These are phyloP conservation scores for Tritrichomonas musculus DNA, from an alignment of 208 protist species.

Conservation along the genomic window DNA sequence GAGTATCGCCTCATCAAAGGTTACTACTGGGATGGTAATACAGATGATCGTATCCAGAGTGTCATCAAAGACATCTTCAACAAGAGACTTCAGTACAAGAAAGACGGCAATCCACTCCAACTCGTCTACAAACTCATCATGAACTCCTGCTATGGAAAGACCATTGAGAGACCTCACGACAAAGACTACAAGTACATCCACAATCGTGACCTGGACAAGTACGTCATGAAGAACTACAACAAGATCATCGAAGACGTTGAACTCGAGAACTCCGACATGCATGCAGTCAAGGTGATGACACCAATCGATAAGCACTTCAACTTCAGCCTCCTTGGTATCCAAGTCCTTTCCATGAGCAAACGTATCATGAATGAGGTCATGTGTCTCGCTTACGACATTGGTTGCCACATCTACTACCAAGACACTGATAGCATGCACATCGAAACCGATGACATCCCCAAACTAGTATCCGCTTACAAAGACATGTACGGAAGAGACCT, in stretches of 20 bases:
- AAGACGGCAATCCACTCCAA: background rate
- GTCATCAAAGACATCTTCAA: background rate
- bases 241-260: too few relatives aligned
- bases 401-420: background rate
- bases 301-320: background rate
- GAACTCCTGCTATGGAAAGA: background rate
- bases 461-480: background rate
- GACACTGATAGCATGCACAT: slow-evolving; percentile 3
- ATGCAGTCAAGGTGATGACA: background rate
- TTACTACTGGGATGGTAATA: background rate
- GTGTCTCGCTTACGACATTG: background rate
- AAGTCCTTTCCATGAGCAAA: background rate
- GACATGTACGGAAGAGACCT: background rate
- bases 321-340: background rate
- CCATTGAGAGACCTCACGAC: background rate
- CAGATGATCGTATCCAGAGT: background rate
- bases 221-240: too few relatives aligned
- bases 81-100: background rate
- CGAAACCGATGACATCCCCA: background rate
- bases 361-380: slow-evolving; percentile 22
- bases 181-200: too few relatives aligned
- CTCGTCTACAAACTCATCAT: background rate
- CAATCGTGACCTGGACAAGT: too few relatives aligned
- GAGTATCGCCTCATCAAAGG: background rate
- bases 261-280: background rate